These are phyloP conservation scores for Colletotrichum camelliae DNA, from an alignment of 2,329 filamentous ascomycete genomes.

Conservation along the genomic window DNA sequence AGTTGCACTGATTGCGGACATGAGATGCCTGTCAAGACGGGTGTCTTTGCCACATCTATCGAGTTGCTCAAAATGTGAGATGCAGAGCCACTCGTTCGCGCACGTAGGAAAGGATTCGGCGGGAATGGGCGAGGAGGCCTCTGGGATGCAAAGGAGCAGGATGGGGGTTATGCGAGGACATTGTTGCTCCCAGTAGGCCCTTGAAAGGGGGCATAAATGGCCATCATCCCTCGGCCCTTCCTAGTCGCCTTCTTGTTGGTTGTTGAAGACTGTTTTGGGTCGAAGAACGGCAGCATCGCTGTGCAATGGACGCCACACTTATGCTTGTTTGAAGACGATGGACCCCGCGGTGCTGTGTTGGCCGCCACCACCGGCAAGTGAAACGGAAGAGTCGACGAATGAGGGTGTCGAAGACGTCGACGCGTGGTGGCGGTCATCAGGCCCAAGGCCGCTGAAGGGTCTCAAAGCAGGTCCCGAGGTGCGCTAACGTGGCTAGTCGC, in stretches of 20 bases:
- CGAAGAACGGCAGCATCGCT: background rate
- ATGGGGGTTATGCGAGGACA: background rate
- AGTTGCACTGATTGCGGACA: background rate
- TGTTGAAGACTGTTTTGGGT: background rate
- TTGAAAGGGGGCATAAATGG: background rate
- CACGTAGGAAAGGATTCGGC: background rate
- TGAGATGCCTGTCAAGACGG: constrained; percentile 2
- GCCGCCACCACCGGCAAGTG: background rate
- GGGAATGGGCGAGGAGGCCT: background rate
- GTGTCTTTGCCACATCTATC: background rate
- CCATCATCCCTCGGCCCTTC: background rate
- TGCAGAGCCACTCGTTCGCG: background rate
- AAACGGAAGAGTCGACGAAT: constrained; percentile 12
- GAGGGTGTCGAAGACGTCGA: background rate
- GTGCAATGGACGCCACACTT: background rate
- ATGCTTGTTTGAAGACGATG: background rate
- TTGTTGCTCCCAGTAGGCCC: background rate
- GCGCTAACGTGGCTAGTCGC: background rate
- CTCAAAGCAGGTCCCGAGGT: background rate
- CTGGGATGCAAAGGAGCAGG: background rate
- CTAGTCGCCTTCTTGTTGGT: background rate
- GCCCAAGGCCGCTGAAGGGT: background rate
- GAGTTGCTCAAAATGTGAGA: background rate
- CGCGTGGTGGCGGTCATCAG: constrained; percentile 9
- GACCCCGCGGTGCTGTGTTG: background rate